Conservation (phyloP, 805 yeast species). For the Cyberlindnera amylophila region DNA sequence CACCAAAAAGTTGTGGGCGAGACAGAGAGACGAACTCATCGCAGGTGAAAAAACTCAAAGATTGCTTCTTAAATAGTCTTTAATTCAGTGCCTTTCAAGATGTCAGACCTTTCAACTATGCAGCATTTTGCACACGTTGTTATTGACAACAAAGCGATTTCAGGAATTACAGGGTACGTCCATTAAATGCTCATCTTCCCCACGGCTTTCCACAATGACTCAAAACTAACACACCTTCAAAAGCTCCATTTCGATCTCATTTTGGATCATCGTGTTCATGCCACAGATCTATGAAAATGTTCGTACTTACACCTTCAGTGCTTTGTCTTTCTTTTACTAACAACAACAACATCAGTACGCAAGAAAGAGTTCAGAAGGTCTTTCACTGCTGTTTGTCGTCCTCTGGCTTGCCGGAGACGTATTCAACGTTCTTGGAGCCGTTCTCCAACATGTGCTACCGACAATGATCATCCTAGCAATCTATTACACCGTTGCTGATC, state of each 20-base stretch:
- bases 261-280: conserved; percentile 97
- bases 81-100: not conserved
- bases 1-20: not conserved
- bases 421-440: conserved; percentile 88
- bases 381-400: conserved; percentile 79
- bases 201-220: not conserved
- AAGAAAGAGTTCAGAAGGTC: conserved; percentile 84
- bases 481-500: conserved; percentile 88
- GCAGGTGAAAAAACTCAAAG: not conserved
- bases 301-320: not conserved
- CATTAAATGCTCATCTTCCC: not conserved
- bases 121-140: conserved; percentile 19
- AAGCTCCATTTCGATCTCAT: conserved; percentile 81
- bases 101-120: conserved; percentile 8
- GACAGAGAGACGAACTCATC: not conserved
- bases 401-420: conserved; percentile 94
- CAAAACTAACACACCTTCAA: not conserved
- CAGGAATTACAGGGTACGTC: conserved; percentile 28
- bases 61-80: not conserved
- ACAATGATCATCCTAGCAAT: conserved; percentile 92
- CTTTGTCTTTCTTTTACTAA: not conserved
- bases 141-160: conserved; percentile 25
- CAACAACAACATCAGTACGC: conserved; percentile 37
- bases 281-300: conserved; percentile 90
- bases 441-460: conserved; percentile 85